Evolutionary conservation across 2,329 filamentous ascomycete genomes (phyloP), one percentile per base, ranked within the genome.

Genomic region (Trichophyton simii): DNA sequence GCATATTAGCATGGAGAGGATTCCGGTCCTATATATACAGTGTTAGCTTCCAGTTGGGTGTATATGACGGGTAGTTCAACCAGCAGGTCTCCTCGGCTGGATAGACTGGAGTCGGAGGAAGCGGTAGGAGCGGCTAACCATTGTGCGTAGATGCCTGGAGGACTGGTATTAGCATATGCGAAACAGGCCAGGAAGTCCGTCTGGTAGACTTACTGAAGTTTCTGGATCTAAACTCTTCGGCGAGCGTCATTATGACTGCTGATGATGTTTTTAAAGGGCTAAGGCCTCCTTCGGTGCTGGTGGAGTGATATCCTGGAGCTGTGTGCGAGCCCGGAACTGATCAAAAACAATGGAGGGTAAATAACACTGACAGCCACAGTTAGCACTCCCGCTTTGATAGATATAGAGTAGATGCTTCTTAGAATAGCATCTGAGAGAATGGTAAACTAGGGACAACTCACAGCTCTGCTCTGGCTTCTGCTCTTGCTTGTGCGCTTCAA

Each of bases 91-190:
- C 36, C 6, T 3, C 28, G 9, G 5, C 7, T 11, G 7, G n/a
- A 9, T 41, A 20, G 25, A 50, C 13, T 22, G 18, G n/a, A 36
- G 41, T 5, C 41, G 18, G n/a, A 22, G 41, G 6, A 25, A 25
- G 13, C n/a, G 18, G 31, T 34, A 44, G 20, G 22, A 20, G 20
- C 7, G 6, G 79, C 80, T 75, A 70, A 86, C 83, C 83, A 86
- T 83, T 86, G 83, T 68, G 82, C 83, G 72, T 86, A 86, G 72
- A 86, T 86, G 75, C 83, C 83, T 86, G 61, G 55, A 18, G 2
- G 41, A 65, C 65, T 68, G 65, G 62, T 54, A 52, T 61, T 42
- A 65, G 63, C 58, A 63, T 41, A 58, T 55, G 25, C n/a, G 20
- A 3, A 52, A 11, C 11, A 4, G 20, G 11, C 18, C 7, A n/a